These are phyloP conservation scores for Aspergillus piperis DNA, from an alignment of 2,329 filamentous ascomycete species.

Conservation along the genomic window DNA sequence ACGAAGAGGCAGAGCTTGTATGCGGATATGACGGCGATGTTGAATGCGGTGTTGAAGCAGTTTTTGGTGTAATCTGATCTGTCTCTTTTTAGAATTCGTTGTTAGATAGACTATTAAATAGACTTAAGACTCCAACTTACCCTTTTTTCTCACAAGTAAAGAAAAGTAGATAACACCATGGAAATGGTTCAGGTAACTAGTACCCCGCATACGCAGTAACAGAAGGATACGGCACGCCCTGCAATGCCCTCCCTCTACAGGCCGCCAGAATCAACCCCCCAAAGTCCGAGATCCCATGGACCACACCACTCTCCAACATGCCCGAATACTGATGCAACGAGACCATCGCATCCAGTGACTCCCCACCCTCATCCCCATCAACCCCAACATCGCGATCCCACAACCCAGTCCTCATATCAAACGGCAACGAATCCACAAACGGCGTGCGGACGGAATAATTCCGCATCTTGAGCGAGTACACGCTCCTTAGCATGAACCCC, in stretches of 20 bases:
- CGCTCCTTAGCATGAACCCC: slow-evolving; percentile 32
- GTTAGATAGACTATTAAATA: no score
- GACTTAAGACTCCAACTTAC: no score
- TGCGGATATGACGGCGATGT: slow-evolving; percentile 27
- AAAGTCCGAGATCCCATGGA: slow-evolving; percentile 24
- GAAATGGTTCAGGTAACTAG: not conserved
- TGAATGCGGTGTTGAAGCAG: slow-evolving; percentile 24
- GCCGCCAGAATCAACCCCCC: slow-evolving; percentile 28
- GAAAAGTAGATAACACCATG: not conserved
- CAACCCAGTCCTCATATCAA: slow-evolving; percentile 29
- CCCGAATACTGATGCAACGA: slow-evolving; percentile 30
- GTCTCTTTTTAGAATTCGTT: no score
- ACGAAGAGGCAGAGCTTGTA: slow-evolving; percentile 49
- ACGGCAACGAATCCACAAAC: slow-evolving; percentile 32
- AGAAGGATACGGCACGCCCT: slow-evolving; percentile 19
- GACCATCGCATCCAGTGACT: slow-evolving; percentile 21
- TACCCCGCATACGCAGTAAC: slow-evolving; percentile 1
- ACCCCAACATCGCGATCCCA: slow-evolving; percentile 25
- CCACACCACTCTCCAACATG: slow-evolving; percentile 24
- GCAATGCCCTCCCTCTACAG: slow-evolving; percentile 25
- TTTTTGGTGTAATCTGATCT: slow-evolving; percentile 19
- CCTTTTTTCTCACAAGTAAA: no score
- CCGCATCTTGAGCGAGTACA: slow-evolving; percentile 30
- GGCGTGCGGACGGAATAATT: slow-evolving; percentile 31
- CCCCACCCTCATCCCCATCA: slow-evolving; percentile 7